Evolutionary conservation across 768 basidiomycete genomes (phyloP).

Genomic region (Pleurotus platypus): DNA sequence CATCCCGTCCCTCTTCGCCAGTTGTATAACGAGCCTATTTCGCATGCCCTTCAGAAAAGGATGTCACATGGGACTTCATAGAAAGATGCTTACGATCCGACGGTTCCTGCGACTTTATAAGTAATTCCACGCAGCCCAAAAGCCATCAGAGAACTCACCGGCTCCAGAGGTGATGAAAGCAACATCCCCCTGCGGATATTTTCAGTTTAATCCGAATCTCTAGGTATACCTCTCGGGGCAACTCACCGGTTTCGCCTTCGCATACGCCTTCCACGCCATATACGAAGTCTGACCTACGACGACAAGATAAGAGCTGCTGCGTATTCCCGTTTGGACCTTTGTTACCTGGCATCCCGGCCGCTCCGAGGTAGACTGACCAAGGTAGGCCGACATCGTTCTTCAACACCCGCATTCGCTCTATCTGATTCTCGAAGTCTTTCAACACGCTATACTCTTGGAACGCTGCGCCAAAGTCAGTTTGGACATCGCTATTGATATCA

Average conservation of each 20-base stretch:
- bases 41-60: background rate
- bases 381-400: conserved; percentile 31
- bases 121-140: background rate
- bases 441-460: conserved; percentile 12
- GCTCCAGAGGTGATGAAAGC: conserved; percentile 46
- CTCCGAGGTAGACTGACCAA: conserved; percentile 32
- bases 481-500: too few species aligned
- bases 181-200: conserved; percentile 35
- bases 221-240: background rate
- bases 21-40: conserved; percentile 25
- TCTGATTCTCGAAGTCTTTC: conserved; percentile 3
- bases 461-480: background rate
- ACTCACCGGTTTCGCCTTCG: conserved; percentile 7
- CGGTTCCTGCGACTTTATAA: conserved; percentile 25
- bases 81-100: conserved; percentile 35
- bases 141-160: conserved; percentile 16
- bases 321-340: background rate
- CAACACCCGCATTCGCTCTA: conserved; percentile 15
- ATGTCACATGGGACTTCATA: too few species aligned
- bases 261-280: conserved; percentile 14
- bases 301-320: too few species aligned
- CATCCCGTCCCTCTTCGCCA: conserved; percentile 26
- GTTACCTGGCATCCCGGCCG: conserved; percentile 23
- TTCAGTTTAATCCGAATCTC: too few species aligned
- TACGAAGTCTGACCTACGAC: conserved; percentile 12